phyloP scores from a whole-genome alignment of 2,329 filamentous ascomycete genomes.

The Aspergillus alliaceus region DNA sequence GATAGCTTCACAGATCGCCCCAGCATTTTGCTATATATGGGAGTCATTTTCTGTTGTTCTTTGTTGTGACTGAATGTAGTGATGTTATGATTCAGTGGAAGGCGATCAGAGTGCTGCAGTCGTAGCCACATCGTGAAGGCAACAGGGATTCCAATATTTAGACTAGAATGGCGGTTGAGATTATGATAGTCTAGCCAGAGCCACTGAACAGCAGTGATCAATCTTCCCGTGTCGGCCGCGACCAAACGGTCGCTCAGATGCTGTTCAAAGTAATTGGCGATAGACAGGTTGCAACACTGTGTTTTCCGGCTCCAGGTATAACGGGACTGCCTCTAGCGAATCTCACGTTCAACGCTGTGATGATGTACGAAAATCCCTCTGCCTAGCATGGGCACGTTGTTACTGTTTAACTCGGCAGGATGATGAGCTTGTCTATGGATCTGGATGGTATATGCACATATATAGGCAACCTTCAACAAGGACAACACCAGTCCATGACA shows the following conservation, averaged over 20 bases:
- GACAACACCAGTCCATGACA: no score
- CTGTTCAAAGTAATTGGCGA: not conserved
- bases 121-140: constrained; percentile 35
- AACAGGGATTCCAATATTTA: constrained; percentile 37
- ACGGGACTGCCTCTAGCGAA: no score
- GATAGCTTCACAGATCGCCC: constrained; percentile 10
- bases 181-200: constrained; percentile 22
- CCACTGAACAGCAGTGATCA: not conserved
- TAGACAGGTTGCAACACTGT: not conserved
- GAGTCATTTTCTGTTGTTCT: constrained; percentile 33
- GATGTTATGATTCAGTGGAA: constrained; percentile 22
- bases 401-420: no score
- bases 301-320: no score
- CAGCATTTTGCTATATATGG: constrained; percentile 27
- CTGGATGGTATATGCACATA: no score
- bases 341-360: no score
- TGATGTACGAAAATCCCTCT: no score
- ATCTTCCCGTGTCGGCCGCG: not conserved
- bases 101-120: constrained; percentile 27
- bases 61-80: constrained; percentile 33
- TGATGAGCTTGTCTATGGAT: no score
- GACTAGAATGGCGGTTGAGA: constrained; percentile 25
- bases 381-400: no score
- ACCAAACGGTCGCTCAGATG: not conserved
- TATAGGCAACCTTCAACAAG: no score